Conservation (phyloP, 768 basidiomycete genomes). For the Lyophyllum semitale region DNA sequence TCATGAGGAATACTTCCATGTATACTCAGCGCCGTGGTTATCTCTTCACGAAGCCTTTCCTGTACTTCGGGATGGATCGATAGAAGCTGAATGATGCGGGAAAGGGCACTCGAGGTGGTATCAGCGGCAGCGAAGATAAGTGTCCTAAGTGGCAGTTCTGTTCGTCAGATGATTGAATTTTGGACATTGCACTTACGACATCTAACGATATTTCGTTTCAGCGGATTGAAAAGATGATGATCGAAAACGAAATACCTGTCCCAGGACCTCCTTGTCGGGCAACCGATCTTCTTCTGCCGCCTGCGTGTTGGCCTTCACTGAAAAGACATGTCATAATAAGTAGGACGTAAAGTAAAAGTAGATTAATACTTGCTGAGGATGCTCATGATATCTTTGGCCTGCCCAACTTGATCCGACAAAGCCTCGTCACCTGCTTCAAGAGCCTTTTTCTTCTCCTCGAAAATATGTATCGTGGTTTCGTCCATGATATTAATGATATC, state of each 20-base stretch:
- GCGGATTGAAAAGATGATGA: not conserved
- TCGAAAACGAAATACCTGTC: constrained; percentile 22
- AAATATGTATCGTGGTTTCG: constrained; percentile 27
- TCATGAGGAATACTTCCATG: constrained; percentile 25
- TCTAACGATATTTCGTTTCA: not conserved
- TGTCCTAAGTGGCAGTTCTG: constrained; percentile 19
- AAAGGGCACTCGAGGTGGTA: constrained; percentile 32
- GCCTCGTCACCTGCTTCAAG: constrained; percentile 29
- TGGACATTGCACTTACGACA: not conserved
- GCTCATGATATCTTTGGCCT: constrained; percentile 31
- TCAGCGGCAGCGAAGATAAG: constrained; percentile 35
- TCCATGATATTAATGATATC: constrained; percentile 32
- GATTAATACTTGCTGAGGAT: constrained; percentile 19
- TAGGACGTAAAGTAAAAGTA: not conserved
- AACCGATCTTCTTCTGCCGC: constrained; percentile 28
- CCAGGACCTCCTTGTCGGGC: constrained; percentile 29
- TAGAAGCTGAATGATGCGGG: constrained; percentile 29
- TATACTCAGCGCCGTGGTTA: constrained; percentile 8
- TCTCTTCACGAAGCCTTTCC: constrained; percentile 30
- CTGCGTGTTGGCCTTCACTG: constrained; percentile 32
- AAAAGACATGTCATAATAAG: not conserved
- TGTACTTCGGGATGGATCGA: constrained; percentile 32
- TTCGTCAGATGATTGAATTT: not conserved
- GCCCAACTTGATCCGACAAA: constrained; percentile 26
- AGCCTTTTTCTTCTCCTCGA: constrained; percentile 31